Conservation (phyloP, 106 monocot species). For the Dioscorea zingiberensis region DNA sequence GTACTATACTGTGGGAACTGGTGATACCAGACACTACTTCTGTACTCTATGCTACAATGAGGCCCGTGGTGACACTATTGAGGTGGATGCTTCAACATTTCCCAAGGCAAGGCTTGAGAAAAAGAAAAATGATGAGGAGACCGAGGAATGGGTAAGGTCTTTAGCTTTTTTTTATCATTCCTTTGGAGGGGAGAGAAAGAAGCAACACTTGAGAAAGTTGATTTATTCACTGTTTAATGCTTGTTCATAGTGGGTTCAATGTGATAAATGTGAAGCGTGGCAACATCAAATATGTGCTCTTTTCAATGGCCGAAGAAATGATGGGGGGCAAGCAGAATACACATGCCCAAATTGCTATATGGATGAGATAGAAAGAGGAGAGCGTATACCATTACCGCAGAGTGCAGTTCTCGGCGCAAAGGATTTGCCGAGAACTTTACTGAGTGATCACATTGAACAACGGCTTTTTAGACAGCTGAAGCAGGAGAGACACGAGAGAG, state of each 20-base stretch:
- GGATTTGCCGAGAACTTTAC: slow-evolving; percentile 83
- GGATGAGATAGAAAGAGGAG: slow-evolving; percentile 77
- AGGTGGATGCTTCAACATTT: slow-evolving; percentile 54
- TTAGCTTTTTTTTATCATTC: no score
- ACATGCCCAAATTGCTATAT: slow-evolving; percentile 96
- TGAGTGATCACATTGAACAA: slow-evolving; percentile 92
- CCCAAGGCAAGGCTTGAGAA: slow-evolving; percentile 79
- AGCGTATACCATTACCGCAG: slow-evolving; percentile 84
- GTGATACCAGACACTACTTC: slow-evolving; percentile 75
- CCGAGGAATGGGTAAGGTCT: slow-evolving; percentile 83
- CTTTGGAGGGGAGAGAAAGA: no score
- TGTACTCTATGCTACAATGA: slow-evolving; percentile 91
- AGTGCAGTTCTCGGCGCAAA: slow-evolving; percentile 98
- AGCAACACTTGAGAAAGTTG: no score
- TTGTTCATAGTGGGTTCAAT: slow-evolving; percentile 88
- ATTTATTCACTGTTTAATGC: background rate
- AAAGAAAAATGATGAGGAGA: slow-evolving; percentile 92
- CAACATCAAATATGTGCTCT: slow-evolving; percentile 99
- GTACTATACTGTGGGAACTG: slow-evolving; percentile 79
- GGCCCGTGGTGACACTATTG: slow-evolving; percentile 77
- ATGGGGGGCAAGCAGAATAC: slow-evolving; percentile 95
- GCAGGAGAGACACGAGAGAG: slow-evolving; percentile 80
- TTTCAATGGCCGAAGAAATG: slow-evolving; percentile 96
- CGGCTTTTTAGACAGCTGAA: slow-evolving; percentile 66
- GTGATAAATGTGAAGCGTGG: slow-evolving; percentile 99